Evolutionary conservation across 768 basidiomycete species (phyloP).

Genomic region (Suillus variegatus): DNA sequence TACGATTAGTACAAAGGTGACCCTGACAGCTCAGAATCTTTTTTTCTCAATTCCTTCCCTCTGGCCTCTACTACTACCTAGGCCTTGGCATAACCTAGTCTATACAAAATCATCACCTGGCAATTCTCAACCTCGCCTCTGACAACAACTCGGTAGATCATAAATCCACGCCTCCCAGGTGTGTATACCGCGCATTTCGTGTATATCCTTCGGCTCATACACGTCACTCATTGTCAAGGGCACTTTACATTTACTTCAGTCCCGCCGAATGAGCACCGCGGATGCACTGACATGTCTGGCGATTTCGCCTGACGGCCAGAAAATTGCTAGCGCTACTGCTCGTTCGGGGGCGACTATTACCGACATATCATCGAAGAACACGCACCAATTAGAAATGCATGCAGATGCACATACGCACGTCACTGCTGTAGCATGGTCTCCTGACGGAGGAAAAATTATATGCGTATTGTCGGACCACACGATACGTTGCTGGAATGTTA

Average conservation of each 20-base stretch:
- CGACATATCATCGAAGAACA: neutral
- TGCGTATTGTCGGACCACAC: conserved; percentile 30
- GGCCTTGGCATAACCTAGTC: too few relatives aligned
- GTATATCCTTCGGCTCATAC: neutral
- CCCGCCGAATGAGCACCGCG: conserved; percentile 4
- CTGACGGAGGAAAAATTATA: conserved; percentile 26
- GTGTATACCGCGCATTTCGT: neutral
- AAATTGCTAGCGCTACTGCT: conserved; percentile 1
- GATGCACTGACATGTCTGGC: conserved; percentile 3
- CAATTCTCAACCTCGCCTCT: too few relatives aligned
- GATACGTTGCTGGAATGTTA: conserved; percentile 28
- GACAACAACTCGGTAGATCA: neutral
- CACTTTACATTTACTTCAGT: neutral
- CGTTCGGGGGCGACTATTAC: conserved; percentile 5
- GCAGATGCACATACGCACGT: too few relatives aligned
- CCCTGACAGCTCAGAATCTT: too few relatives aligned
- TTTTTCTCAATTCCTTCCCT: too few relatives aligned
- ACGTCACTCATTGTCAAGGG: neutral
- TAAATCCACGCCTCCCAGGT: neutral
- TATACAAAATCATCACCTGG: too few relatives aligned
- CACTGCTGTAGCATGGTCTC: conserved; percentile 28
- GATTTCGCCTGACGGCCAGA: neutral
- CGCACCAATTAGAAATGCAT: neutral
- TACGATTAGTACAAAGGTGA: too few relatives aligned
- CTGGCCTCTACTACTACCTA: too few relatives aligned